Evolutionary conservation across 2,329 filamentous ascomycete genomes (phyloP).

Genomic region (Colletotrichum truncatum): DNA sequence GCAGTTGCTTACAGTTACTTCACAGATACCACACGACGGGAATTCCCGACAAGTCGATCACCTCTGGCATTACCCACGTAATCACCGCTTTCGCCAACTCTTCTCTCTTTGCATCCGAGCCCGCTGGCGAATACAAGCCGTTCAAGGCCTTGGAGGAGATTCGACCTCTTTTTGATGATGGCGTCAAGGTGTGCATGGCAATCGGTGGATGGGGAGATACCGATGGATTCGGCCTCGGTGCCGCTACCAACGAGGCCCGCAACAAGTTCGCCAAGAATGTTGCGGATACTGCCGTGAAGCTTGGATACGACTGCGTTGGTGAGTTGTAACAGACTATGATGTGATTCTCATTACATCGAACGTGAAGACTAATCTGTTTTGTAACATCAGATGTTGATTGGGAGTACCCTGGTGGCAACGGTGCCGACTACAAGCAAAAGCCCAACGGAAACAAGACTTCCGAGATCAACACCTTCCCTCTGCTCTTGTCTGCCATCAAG

Average conservation of each 20-base stretch:
- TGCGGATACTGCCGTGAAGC: slow-evolving; percentile 58
- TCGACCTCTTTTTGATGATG: slow-evolving; percentile 59
- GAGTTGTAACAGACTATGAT: slow-evolving; percentile 32
- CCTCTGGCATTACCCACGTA: slow-evolving; percentile 60
- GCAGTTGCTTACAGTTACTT: neutral
- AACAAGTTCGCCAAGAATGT: slow-evolving; percentile 66
- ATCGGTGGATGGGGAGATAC: slow-evolving; percentile 74
- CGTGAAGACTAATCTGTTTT: neutral
- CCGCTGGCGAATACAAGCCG: slow-evolving; percentile 53
- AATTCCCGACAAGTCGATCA: slow-evolving; percentile 47
- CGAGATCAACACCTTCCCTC: slow-evolving; percentile 70
- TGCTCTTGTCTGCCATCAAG: slow-evolving; percentile 68
- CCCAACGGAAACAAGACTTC: slow-evolving; percentile 67
- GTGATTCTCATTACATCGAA: neutral
- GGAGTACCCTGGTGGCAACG: slow-evolving; percentile 72
- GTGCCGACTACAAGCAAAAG: slow-evolving; percentile 71
- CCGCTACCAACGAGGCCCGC: slow-evolving; percentile 56
- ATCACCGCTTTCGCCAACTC: slow-evolving; percentile 64
- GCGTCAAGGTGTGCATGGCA: slow-evolving; percentile 69
- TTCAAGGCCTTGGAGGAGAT: slow-evolving; percentile 62
- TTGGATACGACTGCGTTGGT: slow-evolving; percentile 70
- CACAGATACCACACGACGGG: slow-evolving; percentile 49
- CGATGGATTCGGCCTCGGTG: slow-evolving; percentile 60
- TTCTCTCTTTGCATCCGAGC: slow-evolving; percentile 53
- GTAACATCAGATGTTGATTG: slow-evolving; percentile 69